Conservation (phyloP, 2,329 filamentous ascomycete genomes). For the Colletotrichum sp. region DNA sequence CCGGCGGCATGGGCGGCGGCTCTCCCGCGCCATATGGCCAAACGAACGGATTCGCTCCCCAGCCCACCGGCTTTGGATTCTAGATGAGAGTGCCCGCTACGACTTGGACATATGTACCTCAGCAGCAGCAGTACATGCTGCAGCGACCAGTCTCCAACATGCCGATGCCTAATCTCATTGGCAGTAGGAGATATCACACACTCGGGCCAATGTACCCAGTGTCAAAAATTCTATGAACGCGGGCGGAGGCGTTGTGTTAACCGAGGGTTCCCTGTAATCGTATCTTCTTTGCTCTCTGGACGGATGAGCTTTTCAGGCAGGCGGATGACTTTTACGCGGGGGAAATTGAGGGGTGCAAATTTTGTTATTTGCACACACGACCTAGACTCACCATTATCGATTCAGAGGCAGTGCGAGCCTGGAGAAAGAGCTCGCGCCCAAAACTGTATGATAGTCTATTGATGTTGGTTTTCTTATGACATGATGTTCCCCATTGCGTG, state of each 20-base stretch:
- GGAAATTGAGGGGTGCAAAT: conserved; percentile 12
- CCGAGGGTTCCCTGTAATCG: conserved; percentile 23
- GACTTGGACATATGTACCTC: conserved; percentile 4
- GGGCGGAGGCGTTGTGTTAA: conserved; percentile 22
- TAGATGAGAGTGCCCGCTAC: conserved; percentile 36
- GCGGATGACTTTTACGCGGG: conserved; percentile 11
- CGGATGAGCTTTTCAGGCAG: conserved; percentile 12
- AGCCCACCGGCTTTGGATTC: conserved; percentile 80
- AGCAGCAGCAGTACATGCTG: not conserved
- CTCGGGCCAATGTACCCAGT: not conserved
- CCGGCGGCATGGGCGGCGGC: conserved; percentile 54
- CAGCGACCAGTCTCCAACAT: not conserved
- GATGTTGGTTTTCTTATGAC: conserved; percentile 10
- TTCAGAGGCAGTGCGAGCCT: conserved; percentile 8
- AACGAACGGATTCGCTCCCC: conserved; percentile 87
- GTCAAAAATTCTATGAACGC: conserved; percentile 8
- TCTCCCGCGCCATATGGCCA: conserved; percentile 76
- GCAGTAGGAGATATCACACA: not conserved
- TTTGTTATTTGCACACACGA: conserved; percentile 7
- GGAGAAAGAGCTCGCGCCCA: conserved; percentile 2
- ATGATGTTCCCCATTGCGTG: not conserved
- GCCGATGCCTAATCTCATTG: not conserved
- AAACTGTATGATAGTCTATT: conserved; percentile 18
- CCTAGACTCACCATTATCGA: conserved; percentile 16
- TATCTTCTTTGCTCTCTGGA: conserved; percentile 23